Evolutionary conservation across 768 basidiomycete genomes (phyloP).

Genomic region (Psilocybe subaeruginosa): DNA sequence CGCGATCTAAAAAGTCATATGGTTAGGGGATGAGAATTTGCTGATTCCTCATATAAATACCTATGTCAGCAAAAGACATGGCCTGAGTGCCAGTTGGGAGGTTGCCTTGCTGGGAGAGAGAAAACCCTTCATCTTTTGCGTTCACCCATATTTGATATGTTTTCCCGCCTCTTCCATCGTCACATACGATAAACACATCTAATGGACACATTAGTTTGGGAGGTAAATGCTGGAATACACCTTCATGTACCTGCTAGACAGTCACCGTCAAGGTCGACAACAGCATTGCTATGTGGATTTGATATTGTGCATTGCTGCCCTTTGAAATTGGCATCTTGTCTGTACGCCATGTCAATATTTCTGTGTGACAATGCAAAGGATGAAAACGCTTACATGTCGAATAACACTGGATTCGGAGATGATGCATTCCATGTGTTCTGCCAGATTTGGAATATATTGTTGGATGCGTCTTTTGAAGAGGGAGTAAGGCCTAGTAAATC

Average conservation of each 20-base stretch:
- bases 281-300: conserved; percentile 92
- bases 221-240: not conserved
- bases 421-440: conserved; percentile 78
- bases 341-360: conserved; percentile 25
- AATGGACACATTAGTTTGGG: conserved; percentile 2
- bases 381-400: conserved; percentile 59
- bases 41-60: conserved; percentile 43
- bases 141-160: conserved; percentile 95
- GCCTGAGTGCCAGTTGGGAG: conserved; percentile 80
- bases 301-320: conserved; percentile 75
- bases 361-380: not conserved
- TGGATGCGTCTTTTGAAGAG: conserved; percentile 33
- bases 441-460: conserved; percentile 68
- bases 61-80: conserved; percentile 90
- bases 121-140: conserved; percentile 75
- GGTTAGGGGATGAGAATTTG: not conserved
- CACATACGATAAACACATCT: conserved; percentile 92
- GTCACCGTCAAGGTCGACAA: conserved; percentile 93
- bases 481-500: conserved; percentile 78
- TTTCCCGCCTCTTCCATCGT: conserved; percentile 56
- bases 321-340: conserved; percentile 60
- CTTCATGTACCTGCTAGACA: conserved; percentile 76
- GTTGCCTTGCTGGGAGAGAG: conserved; percentile 62
- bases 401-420: conserved; percentile 51
- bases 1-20: conserved; percentile 64